Percentiles rank a stretch among this genome's conserved stretches.
phyloP scores from a whole-genome alignment of 2,329 filamentous ascomycete species.

The Xylaria sp. region DNA sequence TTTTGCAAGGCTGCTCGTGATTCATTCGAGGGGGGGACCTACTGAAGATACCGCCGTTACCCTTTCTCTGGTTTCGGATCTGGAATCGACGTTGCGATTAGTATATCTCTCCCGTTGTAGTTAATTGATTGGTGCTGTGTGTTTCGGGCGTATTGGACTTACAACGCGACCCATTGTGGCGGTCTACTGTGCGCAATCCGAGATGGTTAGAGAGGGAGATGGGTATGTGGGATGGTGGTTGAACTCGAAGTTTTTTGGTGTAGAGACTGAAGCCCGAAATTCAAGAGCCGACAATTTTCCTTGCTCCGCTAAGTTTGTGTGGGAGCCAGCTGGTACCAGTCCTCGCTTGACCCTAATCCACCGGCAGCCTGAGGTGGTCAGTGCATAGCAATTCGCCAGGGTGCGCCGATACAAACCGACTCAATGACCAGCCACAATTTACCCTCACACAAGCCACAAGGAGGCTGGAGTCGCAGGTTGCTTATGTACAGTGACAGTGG shows the following conservation, averaged over 20 bases:
- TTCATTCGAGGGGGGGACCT: conserved; percentile 35
- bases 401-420: too few relatives aligned
- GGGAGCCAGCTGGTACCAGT: conserved; percentile 35
- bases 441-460: background rate
- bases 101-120: conserved; percentile 1
- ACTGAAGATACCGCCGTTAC: conserved; percentile 45
- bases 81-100: conserved; percentile 32
- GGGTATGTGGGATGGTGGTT: conserved; percentile 29
- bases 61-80: conserved; percentile 67
- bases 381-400: conserved; percentile 1
- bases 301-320: conserved; percentile 40
- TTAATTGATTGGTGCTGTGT: background rate
- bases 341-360: conserved; percentile 42
- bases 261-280: conserved; percentile 34
- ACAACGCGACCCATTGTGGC: conserved; percentile 46
- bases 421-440: background rate
- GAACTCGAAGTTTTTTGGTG: conserved; percentile 36
- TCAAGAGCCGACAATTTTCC: conserved; percentile 43
- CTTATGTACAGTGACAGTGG: background rate
- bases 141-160: conserved; percentile 30
- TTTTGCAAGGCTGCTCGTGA: background rate
- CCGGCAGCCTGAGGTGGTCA: conserved; percentile 17
- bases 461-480: too few relatives aligned
- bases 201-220: conserved; percentile 37
- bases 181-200: conserved; percentile 45